phyloP scores from a whole-genome alignment of 257 asterid genomes.

The Solanum chmielewskii region DNA sequence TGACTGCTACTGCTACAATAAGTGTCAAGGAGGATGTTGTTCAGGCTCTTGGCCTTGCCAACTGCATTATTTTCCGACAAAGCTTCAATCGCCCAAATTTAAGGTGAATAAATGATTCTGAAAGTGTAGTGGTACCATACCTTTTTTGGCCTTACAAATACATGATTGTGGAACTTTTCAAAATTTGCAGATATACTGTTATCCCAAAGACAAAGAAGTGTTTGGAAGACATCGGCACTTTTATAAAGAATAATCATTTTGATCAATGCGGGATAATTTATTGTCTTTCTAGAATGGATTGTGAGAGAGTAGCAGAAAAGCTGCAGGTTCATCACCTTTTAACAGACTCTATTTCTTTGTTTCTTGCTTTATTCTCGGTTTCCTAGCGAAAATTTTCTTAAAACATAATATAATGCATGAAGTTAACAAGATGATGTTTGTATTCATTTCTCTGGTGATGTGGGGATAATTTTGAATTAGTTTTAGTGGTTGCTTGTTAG shows the following conservation, averaged over 20 bases:
- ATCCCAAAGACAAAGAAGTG: slow-evolving; percentile 89
- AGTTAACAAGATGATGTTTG: neutral
- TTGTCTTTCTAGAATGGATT: slow-evolving; percentile 93
- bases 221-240: slow-evolving; percentile 67
- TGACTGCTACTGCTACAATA: slow-evolving; percentile 94
- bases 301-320: slow-evolving; percentile 90
- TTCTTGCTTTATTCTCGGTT: neutral
- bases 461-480: neutral
- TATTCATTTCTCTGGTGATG: neutral
- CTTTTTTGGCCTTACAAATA: neutral
- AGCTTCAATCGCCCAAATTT: slow-evolving; percentile 94
- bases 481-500: neutral
- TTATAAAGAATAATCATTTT: slow-evolving; percentile 65
- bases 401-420: neutral
- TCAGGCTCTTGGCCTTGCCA: slow-evolving; percentile 93
- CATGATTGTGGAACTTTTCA: slow-evolving; percentile 5
- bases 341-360: neutral
- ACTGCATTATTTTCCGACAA: slow-evolving; percentile 87
- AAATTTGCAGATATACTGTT: slow-evolving; percentile 76
- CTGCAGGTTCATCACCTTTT: slow-evolving; percentile 46
- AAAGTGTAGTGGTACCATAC: slow-evolving; percentile 1
- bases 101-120: slow-evolving; percentile 24
- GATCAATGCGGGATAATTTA: slow-evolving; percentile 96
- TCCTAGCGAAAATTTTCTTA: neutral
- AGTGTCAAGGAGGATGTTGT: slow-evolving; percentile 99